Conservation (phyloP, 2,329 filamentous ascomycete genomes). For the Cercospora canescens region DNA sequence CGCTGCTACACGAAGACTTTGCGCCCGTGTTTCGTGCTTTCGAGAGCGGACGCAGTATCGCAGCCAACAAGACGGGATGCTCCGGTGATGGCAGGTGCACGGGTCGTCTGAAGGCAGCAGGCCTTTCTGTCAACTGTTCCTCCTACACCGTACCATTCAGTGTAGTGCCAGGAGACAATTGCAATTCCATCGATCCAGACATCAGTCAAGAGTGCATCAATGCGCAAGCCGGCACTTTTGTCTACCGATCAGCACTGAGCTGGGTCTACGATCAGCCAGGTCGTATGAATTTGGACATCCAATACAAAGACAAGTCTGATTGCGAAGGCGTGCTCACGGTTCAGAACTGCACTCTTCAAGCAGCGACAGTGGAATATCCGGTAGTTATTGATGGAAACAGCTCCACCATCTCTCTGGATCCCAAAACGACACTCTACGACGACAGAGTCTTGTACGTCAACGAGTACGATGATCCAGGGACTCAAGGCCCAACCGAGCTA, state of each 20-base stretch:
- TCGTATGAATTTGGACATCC: not conserved
- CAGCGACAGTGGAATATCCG: not conserved
- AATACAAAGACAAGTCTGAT: not conserved
- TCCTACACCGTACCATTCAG: not conserved
- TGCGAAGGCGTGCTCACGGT: not conserved
- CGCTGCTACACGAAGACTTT: not conserved
- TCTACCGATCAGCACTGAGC: not conserved
- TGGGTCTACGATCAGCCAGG: no score
- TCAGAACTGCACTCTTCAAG: not conserved
- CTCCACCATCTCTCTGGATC: not conserved
- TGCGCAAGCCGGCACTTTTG: not conserved
- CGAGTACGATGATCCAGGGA: not conserved
- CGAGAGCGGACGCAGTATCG: not conserved
- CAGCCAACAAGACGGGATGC: not conserved
- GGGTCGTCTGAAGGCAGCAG: not conserved
- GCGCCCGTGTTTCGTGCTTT: not conserved
- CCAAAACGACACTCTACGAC: not conserved
- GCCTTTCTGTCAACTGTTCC: not conserved
- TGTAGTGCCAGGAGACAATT: not conserved
- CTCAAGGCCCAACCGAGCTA: not conserved
- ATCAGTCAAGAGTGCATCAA: not conserved
- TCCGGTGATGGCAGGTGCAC: not conserved
- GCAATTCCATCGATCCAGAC: not conserved
- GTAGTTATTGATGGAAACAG: not conserved
- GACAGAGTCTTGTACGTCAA: not conserved